Evolutionary conservation across 768 basidiomycete species (phyloP), one percentile per base, ranked within the genome.

Genomic region (Phlegmacium glaucopus): DNA sequence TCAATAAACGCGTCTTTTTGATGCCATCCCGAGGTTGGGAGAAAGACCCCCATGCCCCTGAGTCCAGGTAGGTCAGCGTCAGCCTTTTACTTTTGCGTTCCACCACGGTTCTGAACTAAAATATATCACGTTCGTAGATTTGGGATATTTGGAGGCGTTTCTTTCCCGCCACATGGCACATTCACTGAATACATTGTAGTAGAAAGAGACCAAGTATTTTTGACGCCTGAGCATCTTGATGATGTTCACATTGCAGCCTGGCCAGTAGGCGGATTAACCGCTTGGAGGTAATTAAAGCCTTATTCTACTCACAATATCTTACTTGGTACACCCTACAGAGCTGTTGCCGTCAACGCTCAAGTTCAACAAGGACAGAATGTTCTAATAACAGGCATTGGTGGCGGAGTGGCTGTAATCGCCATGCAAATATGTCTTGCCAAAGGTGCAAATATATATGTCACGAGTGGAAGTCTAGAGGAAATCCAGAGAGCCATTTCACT

Each of bases 241-340:
- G 80, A 87, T 60, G 68, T 81, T 35, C 78, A 90, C 44, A 74
- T 78, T 13, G 83, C 89, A 0, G 87, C 88, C 4, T 88, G 87
- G 80, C 90, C 91, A 0, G 57, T 89, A 2, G 89, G 74, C 1
- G 88, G 82, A 3, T 61, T 92, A 15, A 94, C 91, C 12, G 87
- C 91, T 2, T 94, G 88, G 85, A 81, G 90, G 90, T 90, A n/a
- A n/a, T n/a, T n/a, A n/a, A n/a, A n/a, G n/a, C 9, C 61, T 27
- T 36, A 18, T 13, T n/a, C 13, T 28, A 42, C 27, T n/a, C 39
- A 39, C 2, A 25, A 11, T 28, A 27, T 47, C 27, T 30, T 50
- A 5, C 13, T 25, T 11, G 37, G 9, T 26, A 29, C 27, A 46
- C 17, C 11, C 13, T 22, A 47, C 28, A 90, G 89, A 60, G 87